Percentiles rank a stretch among this genome's conserved stretches.
Evolutionary conservation across 176 grass and related monocot genomes (phyloP).

Genomic region (Zoysia pacifica): DNA sequence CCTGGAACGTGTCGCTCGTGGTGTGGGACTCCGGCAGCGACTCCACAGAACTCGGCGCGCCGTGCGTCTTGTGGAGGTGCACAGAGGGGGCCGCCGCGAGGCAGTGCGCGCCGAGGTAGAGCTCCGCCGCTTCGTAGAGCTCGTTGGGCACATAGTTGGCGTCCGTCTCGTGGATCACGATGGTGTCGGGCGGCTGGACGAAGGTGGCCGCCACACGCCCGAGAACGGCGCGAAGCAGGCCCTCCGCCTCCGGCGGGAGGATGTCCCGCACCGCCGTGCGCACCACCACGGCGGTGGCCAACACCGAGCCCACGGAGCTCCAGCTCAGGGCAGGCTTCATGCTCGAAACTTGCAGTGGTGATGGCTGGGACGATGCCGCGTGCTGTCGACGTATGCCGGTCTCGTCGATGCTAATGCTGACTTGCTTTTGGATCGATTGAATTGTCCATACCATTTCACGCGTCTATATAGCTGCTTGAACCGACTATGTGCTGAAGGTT

Average conservation of each 20-base stretch:
- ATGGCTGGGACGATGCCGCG: too few relatives aligned
- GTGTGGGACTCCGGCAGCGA: slow-evolving; percentile 68
- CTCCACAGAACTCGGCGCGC: slow-evolving; percentile 33
- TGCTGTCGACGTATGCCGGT: background rate
- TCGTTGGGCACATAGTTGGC: slow-evolving; percentile 48
- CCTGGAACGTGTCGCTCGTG: slow-evolving; percentile 49
- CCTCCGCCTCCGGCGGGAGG: slow-evolving; percentile 59
- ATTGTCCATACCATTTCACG: background rate
- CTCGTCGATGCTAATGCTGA: background rate
- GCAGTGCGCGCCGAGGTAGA: slow-evolving; percentile 62
- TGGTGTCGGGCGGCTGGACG: slow-evolving; percentile 39
- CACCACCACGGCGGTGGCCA: slow-evolving; percentile 66
- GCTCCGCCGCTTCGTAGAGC: slow-evolving; percentile 53
- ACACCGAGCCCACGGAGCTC: slow-evolving; percentile 61
- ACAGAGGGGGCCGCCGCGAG: slow-evolving; percentile 46
- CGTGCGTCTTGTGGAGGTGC: slow-evolving; percentile 58
- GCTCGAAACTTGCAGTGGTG: background rate
- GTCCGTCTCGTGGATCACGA: slow-evolving; percentile 80
- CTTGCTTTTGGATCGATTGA: background rate
- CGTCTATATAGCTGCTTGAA: background rate
- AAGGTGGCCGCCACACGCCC: slow-evolving; percentile 19
- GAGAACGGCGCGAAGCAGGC: background rate
- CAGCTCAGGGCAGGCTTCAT: slow-evolving; percentile 50
- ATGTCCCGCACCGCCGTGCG: slow-evolving; percentile 56
- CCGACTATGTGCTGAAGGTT: background rate